Base-by-base conservation (phyloP, 2,329 filamentous ascomycete species). In the Clarireedia paspali region DNA sequence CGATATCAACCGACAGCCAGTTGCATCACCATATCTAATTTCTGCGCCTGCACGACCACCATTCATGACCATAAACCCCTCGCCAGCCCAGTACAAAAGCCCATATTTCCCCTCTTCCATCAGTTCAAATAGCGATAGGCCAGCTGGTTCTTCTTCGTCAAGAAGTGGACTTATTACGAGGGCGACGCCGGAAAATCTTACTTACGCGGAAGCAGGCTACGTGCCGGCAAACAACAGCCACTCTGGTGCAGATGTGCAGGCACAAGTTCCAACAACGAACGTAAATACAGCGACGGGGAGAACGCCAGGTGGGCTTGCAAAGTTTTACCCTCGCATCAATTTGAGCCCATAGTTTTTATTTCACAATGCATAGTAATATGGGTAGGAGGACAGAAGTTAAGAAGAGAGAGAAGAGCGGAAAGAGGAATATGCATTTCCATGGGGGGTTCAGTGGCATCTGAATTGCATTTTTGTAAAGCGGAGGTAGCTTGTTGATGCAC, bases 151-250 rank as follows among this genome's bases (percentile, higher is more conserved):
- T 14, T 34, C 30, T 34, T 34, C 30, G 10, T 34, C 30, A 34
- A 9, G 2, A 12, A 34, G 14, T 14, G 30, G 10, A 12, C 10
- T 34, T 34, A 12, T 3, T 9, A 0, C 30, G 4, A 5, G 10
- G 10, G 30, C 30, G 9, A 12, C 10, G 12, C 30, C 30, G 30
- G 30, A 12, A 34, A 14, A 4, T 34, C 30, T 15, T 47, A 26
- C 44, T 14, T 6, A 17, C 10, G 46, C 36, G n/a, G 10, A 26
- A 9, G 34, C 20, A 30, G 42, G 39, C 27, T 64, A 64, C 46
- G 47, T 59, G 1, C 60, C 62, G 2, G 62, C 63, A n/a, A 57
- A 65, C 47, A 66, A 65, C 48, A 56, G 50, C 10, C 44, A 20
- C 3, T 59, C 64, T 38, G 23, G 24, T 9, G 56, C 57, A 4